These are phyloP conservation scores for Hemisphaericaspora xylanilytica DNA, from an alignment of 1,139 yeast species.

Conservation along the genomic window DNA sequence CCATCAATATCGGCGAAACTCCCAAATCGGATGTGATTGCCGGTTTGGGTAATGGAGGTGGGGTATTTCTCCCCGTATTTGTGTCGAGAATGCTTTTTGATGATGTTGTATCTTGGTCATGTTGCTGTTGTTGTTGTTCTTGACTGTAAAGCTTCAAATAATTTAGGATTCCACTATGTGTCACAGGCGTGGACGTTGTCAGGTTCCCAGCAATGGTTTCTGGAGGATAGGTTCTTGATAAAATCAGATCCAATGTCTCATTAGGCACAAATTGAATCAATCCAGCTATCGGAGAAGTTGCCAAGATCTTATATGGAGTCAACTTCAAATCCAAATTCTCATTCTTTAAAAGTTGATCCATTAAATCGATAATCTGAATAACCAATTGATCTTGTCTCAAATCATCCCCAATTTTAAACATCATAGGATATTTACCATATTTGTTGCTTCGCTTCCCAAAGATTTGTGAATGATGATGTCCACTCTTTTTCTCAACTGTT, in stretches of 20 bases:
- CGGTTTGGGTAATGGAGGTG: constrained; percentile 22
- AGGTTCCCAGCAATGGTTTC: constrained; percentile 5
- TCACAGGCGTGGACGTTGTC: background rate
- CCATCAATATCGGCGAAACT: constrained; percentile 78
- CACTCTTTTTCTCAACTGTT: constrained; percentile 37
- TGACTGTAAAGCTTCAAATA: constrained; percentile 69
- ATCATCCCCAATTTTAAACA: constrained; percentile 96
- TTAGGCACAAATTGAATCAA: constrained; percentile 91
- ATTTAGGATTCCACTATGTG: constrained; percentile 60
- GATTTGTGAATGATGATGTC: constrained; percentile 23
- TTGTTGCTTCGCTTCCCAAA: constrained; percentile 34
- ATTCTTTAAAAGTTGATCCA: constrained; percentile 85
- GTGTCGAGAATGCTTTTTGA: constrained; percentile 27
- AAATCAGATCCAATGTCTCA: constrained; percentile 80
- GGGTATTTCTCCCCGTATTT: constrained; percentile 3
- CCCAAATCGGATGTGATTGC: constrained; percentile 59
- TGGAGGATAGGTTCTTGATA: constrained; percentile 56
- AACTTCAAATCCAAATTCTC: constrained; percentile 87
- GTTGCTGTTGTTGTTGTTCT: constrained; percentile 17
- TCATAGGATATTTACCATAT: constrained; percentile 68
- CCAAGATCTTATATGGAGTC: constrained; percentile 86
- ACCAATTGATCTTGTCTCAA: constrained; percentile 94
- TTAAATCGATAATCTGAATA: constrained; percentile 83
- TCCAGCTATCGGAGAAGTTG: constrained; percentile 90
- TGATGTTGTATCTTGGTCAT: constrained; percentile 25